Conservation (phyloP, 768 basidiomycete genomes). For the Termitomyces sp. region DNA sequence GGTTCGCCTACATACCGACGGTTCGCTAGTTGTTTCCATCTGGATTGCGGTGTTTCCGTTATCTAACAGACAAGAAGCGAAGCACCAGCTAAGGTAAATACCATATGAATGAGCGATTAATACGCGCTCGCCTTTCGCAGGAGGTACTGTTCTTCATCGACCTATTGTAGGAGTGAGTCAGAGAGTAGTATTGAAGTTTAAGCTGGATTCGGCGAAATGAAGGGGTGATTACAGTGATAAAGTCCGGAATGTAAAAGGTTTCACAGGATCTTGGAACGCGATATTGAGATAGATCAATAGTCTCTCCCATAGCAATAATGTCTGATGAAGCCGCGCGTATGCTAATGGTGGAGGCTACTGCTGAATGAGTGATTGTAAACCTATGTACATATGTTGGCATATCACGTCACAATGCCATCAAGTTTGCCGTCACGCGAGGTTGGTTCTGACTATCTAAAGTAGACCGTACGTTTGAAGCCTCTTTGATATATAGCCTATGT, state of each 20-base stretch:
- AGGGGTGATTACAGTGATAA: conserved; percentile 42
- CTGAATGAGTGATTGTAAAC: too few species aligned
- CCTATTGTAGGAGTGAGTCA: conserved; percentile 19
- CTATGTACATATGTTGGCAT: too few species aligned
- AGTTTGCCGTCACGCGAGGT: neutral
- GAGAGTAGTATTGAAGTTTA: neutral
- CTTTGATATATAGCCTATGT: neutral
- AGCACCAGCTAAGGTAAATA: neutral
- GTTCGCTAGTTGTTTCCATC: conserved; percentile 75
- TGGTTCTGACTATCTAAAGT: neutral
- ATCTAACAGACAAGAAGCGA: conserved; percentile 45
- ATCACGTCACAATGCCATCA: too few species aligned
- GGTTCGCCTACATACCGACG: conserved; percentile 44
- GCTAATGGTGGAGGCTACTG: too few species aligned
- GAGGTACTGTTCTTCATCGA: conserved; percentile 72
- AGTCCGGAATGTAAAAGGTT: conserved; percentile 72
- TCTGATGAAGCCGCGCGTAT: neutral
- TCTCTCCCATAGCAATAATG: neutral
- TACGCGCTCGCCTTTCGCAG: conserved; percentile 59
- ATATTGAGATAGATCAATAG: conserved; percentile 20
- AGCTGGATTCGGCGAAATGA: conserved; percentile 5
- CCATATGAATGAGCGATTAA: neutral
- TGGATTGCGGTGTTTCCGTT: conserved; percentile 67
- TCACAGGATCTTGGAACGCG: conserved; percentile 31
- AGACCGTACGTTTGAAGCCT: neutral